These are phyloP conservation scores for Suillus fuscotomentosus DNA, from an alignment of 768 basidiomycete species.

Conservation along the genomic window DNA sequence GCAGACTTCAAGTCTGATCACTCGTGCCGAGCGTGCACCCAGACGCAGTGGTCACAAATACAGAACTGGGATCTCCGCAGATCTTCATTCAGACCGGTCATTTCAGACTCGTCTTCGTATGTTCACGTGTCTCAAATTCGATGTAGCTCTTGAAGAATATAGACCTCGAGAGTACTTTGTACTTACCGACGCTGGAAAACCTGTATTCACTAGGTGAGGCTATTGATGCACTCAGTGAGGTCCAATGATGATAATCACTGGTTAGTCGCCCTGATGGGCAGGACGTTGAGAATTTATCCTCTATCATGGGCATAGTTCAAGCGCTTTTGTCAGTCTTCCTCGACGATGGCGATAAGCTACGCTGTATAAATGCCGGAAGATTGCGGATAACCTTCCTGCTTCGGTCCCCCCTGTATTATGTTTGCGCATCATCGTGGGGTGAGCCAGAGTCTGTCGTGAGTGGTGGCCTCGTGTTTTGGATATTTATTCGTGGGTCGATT, in stretches of 20 bases:
- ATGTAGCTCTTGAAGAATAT: background rate
- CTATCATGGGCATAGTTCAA: slow-evolving; percentile 89
- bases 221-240: background rate
- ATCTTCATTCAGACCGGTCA: too few species aligned
- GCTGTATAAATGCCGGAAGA: slow-evolving; percentile 82
- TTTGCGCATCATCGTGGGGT: slow-evolving; percentile 87
- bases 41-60: too few species aligned
- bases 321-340: slow-evolving; percentile 95
- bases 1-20: too few species aligned
- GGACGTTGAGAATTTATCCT: slow-evolving; percentile 66
- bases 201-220: slow-evolving; percentile 85
- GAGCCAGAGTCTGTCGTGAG: slow-evolving; percentile 96
- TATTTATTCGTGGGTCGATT: slow-evolving; percentile 1
- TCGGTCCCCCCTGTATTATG: slow-evolving; percentile 88
- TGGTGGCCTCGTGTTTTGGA: slow-evolving; percentile 11
- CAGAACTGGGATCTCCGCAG: too few species aligned
- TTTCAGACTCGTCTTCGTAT: too few species aligned
- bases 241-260: background rate
- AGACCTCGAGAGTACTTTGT: slow-evolving; percentile 83
- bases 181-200: slow-evolving; percentile 94
- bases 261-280: slow-evolving; percentile 51
- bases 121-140: background rate
- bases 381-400: slow-evolving; percentile 84
- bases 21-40: too few species aligned
- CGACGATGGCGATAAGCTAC: slow-evolving; percentile 84